These are phyloP conservation scores for Rubus parviflorus DNA, from an alignment of 306 rosid genomes.

Conservation along the genomic window DNA sequence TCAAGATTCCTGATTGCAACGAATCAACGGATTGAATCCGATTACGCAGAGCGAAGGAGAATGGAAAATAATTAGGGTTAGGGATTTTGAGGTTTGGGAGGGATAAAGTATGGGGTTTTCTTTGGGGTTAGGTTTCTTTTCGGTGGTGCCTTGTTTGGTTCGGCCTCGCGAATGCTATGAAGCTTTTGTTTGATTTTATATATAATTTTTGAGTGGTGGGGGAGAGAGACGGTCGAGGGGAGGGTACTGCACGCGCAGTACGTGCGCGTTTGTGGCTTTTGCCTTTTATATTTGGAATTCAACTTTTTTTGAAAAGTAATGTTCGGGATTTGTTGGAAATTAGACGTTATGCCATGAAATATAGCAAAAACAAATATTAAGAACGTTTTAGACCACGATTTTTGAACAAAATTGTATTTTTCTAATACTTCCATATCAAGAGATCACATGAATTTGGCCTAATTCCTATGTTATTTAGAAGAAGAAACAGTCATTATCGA, in stretches of 20 bases:
- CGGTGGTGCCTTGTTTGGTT: background rate
- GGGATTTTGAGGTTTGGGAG: constrained; percentile 2
- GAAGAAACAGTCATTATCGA: too few relatives aligned
- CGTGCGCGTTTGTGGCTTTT: background rate
- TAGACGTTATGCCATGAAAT: background rate
- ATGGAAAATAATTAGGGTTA: constrained; percentile 7
- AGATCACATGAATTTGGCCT: too few relatives aligned
- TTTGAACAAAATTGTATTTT: too few relatives aligned
- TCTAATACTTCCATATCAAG: too few relatives aligned
- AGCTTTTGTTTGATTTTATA: background rate
- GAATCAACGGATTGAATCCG: constrained; percentile 14
- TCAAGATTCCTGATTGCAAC: constrained; percentile 3
- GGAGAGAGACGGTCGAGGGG: background rate
- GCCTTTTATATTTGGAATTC: background rate
- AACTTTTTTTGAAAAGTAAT: too few relatives aligned
- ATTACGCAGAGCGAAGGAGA: background rate
- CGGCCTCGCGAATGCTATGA: background rate
- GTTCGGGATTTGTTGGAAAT: background rate
- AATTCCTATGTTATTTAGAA: too few relatives aligned
- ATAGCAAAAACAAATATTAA: too few relatives aligned
- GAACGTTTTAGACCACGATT: too few relatives aligned
- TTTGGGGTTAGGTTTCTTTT: constrained; percentile 35
- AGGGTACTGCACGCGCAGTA: background rate
- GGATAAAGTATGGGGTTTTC: constrained; percentile 7
- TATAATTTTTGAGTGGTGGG: background rate